These are phyloP conservation scores for Ceratocystis eucalypticola DNA, from an alignment of 2,329 filamentous ascomycete species.

Conservation along the genomic window DNA sequence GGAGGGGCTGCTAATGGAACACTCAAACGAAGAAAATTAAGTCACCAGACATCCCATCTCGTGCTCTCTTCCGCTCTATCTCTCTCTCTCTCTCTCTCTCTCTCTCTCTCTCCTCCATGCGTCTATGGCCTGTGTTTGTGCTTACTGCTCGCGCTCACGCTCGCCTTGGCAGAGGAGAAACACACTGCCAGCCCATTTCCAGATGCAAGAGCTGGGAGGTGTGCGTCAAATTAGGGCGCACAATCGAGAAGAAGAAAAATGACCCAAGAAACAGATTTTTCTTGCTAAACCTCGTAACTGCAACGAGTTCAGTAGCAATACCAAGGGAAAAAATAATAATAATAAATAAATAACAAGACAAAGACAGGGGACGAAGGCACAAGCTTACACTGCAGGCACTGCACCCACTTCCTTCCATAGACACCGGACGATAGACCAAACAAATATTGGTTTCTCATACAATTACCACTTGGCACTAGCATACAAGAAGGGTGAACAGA, in stretches of 20 bases:
- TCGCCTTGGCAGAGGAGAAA: neutral
- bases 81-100: neutral
- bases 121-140: neutral
- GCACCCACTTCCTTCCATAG: neutral
- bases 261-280: too few species aligned
- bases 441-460: constrained; percentile 7
- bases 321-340: neutral
- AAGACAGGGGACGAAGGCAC: neutral
- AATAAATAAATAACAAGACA: neutral
- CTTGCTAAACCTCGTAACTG: too few species aligned
- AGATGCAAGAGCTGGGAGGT: too few species aligned
- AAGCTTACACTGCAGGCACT: neutral
- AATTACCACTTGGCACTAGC: neutral
- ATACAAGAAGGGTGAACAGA: constrained; percentile 3
- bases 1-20: neutral
- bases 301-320: neutral
- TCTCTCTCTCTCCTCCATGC: neutral
- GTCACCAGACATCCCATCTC: neutral
- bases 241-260: too few species aligned
- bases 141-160: neutral
- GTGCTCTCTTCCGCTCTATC: neutral
- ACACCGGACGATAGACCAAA: neutral
- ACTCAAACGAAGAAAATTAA: neutral
- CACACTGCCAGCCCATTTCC: too few species aligned
- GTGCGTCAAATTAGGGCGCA: too few species aligned